These are phyloP conservation scores for Talaromyces sp. DNA, from an alignment of 2,329 filamentous ascomycete genomes.

Conservation along the genomic window DNA sequence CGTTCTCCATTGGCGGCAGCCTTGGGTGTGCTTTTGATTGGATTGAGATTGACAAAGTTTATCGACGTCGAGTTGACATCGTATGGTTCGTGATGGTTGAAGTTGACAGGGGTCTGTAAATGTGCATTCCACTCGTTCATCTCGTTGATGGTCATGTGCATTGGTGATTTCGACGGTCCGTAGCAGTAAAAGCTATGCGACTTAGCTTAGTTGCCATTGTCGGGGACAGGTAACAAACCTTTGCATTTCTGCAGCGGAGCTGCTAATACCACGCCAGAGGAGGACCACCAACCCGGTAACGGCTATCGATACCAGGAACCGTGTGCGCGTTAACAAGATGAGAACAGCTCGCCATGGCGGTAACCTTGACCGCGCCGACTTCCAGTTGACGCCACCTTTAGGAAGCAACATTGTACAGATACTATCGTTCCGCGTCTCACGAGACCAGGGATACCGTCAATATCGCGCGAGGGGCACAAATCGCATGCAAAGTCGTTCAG, in stretches of 20 bases:
- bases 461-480: neutral
- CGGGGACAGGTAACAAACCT: constrained; percentile 57
- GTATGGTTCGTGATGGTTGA: constrained; percentile 89
- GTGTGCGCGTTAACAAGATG: constrained; percentile 69
- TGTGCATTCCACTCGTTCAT: constrained; percentile 85
- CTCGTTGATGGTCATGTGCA: constrained; percentile 91
- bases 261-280: constrained; percentile 82
- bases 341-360: constrained; percentile 72
- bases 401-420: constrained; percentile 71
- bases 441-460: neutral
- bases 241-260: constrained; percentile 81
- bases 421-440: neutral
- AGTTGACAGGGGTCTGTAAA: constrained; percentile 86
- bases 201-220: constrained; percentile 3
- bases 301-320: constrained; percentile 71
- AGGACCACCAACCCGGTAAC: constrained; percentile 69
- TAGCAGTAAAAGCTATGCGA: constrained; percentile 85
- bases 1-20: constrained; percentile 78
- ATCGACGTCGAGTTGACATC: constrained; percentile 80
- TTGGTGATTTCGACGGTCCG: constrained; percentile 90
- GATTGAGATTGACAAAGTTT: constrained; percentile 77
- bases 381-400: constrained; percentile 82
- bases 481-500: neutral
- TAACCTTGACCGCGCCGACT: constrained; percentile 75
- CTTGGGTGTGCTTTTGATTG: constrained; percentile 73